Conservation (phyloP, 1,284 basidiomycete genomes). For the Megacollybia platyphylla region DNA sequence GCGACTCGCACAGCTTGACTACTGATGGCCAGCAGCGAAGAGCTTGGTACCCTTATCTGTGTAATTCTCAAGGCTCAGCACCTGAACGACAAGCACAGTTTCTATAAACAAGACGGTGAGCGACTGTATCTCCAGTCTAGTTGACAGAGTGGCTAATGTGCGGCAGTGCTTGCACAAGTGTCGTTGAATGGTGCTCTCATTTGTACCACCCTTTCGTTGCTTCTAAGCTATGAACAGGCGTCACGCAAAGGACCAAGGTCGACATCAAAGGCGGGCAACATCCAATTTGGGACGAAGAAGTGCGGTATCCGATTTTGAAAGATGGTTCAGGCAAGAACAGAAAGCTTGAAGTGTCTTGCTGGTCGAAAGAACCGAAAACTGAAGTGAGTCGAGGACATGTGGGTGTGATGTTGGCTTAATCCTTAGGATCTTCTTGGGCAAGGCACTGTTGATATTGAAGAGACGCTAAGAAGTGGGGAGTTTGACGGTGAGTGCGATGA, state of each 20-base stretch:
- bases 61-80: slow-evolving; percentile 67
- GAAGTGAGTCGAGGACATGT: slow-evolving; percentile 16
- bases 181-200: slow-evolving; percentile 25
- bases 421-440: slow-evolving; percentile 39
- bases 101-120: slow-evolving; percentile 56
- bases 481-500: slow-evolving; percentile 49
- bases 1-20: neutral
- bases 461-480: slow-evolving; percentile 58
- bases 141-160: too few relatives aligned
- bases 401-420: neutral
- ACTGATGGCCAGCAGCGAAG: slow-evolving; percentile 10
- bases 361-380: slow-evolving; percentile 43
- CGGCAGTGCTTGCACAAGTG: slow-evolving; percentile 37
- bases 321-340: slow-evolving; percentile 31
- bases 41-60: slow-evolving; percentile 59
- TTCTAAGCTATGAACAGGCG: slow-evolving; percentile 18
- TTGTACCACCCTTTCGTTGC: slow-evolving; percentile 3
- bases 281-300: slow-evolving; percentile 66
- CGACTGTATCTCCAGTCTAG: too few relatives aligned
- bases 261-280: slow-evolving; percentile 67
- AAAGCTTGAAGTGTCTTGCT: slow-evolving; percentile 51
- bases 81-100: slow-evolving; percentile 56
- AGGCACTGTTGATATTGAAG: slow-evolving; percentile 48
- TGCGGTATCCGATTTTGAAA: slow-evolving; percentile 47
- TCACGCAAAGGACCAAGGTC: slow-evolving; percentile 41